These are phyloP conservation scores for Linnemannia hyalina DNA, from an alignment of 192 early-diverging fungal genomes.

Conservation along the genomic window DNA sequence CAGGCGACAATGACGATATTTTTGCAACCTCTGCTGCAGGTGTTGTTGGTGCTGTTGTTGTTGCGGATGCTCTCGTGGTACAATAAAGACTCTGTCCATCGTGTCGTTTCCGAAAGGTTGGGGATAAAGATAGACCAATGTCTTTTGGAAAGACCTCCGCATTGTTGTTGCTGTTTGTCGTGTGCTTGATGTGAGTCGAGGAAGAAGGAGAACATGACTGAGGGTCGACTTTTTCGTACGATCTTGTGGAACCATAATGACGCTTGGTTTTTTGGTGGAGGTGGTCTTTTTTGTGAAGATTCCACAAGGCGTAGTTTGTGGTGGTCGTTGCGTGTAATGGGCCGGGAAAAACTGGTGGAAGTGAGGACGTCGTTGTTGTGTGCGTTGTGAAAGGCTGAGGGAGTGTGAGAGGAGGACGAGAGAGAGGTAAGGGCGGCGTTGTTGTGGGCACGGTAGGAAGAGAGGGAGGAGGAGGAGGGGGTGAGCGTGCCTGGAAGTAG, in stretches of 20 bases:
- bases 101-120: neutral
- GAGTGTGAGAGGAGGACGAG: constrained; percentile 11
- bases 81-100: neutral
- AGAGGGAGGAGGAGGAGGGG: neutral
- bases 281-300: neutral
- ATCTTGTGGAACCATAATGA: constrained; percentile 7
- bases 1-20: constrained; percentile 14
- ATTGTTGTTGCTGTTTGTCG: neutral
- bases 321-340: neutral
- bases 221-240: constrained; percentile 5
- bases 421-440: neutral
- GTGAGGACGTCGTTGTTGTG: constrained; percentile 14
- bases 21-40: neutral
- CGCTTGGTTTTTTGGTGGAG: neutral
- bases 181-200: neutral
- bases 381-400: constrained; percentile 10
- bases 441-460: neutral
- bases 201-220: neutral
- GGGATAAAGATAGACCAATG: neutral
- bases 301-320: neutral
- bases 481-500: constrained; percentile 25
- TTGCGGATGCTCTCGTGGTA: neutral
- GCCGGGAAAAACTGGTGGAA: neutral
- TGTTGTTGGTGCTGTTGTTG: neutral
- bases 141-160: neutral